phyloP scores from a whole-genome alignment of 129 eudicot species.

The Lactuca sativa region DNA sequence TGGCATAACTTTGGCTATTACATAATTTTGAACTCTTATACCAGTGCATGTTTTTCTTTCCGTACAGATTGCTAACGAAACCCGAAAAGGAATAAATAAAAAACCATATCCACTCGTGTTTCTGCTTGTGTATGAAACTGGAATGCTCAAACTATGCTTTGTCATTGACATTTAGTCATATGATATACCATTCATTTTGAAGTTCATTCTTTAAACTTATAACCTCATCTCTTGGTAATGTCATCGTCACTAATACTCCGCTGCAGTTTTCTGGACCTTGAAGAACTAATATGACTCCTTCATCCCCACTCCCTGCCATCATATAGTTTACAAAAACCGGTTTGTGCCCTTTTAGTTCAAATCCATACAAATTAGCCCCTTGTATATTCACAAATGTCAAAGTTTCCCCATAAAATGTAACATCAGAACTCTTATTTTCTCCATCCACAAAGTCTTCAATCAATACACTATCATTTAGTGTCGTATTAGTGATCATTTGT shows the following conservation, averaged over 20 bases:
- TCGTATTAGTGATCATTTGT: slow-evolving; percentile 22
- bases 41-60: background rate
- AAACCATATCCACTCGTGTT: background rate
- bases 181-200: slow-evolving; percentile 31
- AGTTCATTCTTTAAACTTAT: slow-evolving; percentile 36
- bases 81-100: background rate
- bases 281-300: slow-evolving; percentile 46
- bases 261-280: slow-evolving; percentile 24
- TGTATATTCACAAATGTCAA: slow-evolving; percentile 52
- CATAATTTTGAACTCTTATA: background rate
- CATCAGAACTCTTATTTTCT: slow-evolving; percentile 29
- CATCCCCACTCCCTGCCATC: slow-evolving; percentile 51
- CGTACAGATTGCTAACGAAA: background rate
- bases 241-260: slow-evolving; percentile 31
- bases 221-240: slow-evolving; percentile 41
- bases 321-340: slow-evolving; percentile 32
- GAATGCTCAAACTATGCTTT: background rate
- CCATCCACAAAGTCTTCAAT: slow-evolving; percentile 27
- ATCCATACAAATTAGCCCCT: slow-evolving; percentile 31
- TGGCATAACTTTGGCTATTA: background rate
- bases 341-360: slow-evolving; percentile 31
- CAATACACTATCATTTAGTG: slow-evolving; percentile 27
- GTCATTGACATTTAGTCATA: background rate
- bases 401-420: slow-evolving; percentile 45
- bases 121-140: background rate